Evolutionary conservation across 2,329 filamentous ascomycete species (phyloP), one percentile per base, ranked within the genome.

Genomic region (Fusarium subtropicale): DNA sequence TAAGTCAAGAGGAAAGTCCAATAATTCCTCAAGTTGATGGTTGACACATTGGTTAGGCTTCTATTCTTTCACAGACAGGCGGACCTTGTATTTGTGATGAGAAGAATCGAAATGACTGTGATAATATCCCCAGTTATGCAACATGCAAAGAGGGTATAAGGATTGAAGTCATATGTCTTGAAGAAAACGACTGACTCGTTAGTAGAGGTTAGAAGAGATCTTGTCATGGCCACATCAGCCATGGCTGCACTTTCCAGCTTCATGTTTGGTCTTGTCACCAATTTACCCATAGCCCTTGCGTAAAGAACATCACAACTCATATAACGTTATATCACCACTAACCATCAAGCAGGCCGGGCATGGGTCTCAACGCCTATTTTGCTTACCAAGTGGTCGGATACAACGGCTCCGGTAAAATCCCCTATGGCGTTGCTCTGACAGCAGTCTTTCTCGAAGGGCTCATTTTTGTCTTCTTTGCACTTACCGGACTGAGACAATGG

Each of bases 391-490:
- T 75, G 9, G 92, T 95, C 47, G 92, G 92, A 2, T 30, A 30
- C 73, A 90, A 93, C 76, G 92, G 92, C n/a, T 85, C 83, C 4
- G 92, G 91, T 3, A 83, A 85, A 30, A 88, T 94, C 9, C 87
- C 91, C 0, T 95, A 92, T 75, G 79, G 86, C 30, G 84, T 93
- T 39, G 92, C 92, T 31, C 80, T 95, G 33, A 94, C 92, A 2
- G 92, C 92, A 24, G 92, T 94, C 59, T 95, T 95, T 75, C 88
- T 93, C 9, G 92, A 95, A 79, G 92, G 92, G 22, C 90, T 91
- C 75, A 88, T 95, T 57, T 95, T 95, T 79, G 86, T 94, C 46
- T 90, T 82, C 4, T 83, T 95, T 31, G 92, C 92, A 1, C 76
- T 94, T 26, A 83, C 11, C 4, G 28, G 28, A 10, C 28, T 30